Evolutionary conservation across 352 stramenopile species (phyloP).

Genomic region (Peronospora belbahrii): DNA sequence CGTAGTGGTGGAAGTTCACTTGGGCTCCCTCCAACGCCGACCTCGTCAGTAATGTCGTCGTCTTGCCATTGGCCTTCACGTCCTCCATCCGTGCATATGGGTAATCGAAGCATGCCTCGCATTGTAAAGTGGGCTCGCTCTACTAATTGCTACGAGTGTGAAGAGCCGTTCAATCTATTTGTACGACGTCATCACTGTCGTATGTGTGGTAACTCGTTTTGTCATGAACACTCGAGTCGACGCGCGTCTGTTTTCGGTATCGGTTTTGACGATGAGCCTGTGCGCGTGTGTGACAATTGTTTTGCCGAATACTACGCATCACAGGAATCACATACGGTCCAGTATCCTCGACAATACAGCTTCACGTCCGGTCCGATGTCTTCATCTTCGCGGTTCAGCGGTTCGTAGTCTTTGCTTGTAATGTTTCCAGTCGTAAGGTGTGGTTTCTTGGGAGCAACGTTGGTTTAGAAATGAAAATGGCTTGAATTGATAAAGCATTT

Average conservation of each 20-base stretch:
- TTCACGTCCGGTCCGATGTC: constrained; percentile 27
- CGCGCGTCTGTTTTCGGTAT: constrained; percentile 67
- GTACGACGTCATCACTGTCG: constrained; percentile 79
- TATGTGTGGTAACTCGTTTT: constrained; percentile 85
- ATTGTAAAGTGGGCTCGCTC: constrained; percentile 79
- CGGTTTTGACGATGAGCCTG: constrained; percentile 75
- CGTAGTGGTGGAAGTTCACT: constrained; percentile 25
- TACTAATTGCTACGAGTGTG: constrained; percentile 78
- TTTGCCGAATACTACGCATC: constrained; percentile 67
- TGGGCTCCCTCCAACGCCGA: constrained; percentile 23
- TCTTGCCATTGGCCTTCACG: constrained; percentile 26
- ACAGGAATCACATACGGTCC: constrained; percentile 18
- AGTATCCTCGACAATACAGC: constrained; percentile 15
- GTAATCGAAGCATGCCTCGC: constrained; percentile 32
- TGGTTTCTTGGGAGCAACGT: constrained; percentile 15
- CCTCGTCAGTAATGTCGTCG: constrained; percentile 24
- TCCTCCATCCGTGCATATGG: constrained; percentile 23
- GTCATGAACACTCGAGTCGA: constrained; percentile 75
- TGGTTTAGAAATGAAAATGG: too few relatives aligned
- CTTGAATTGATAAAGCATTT: too few relatives aligned
- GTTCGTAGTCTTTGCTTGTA: constrained; percentile 26
- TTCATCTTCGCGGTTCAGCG: constrained; percentile 25
- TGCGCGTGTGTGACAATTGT: constrained; percentile 82
- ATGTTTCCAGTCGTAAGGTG: neutral
- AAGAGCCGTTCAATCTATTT: constrained; percentile 80